These are phyloP conservation scores for Kuraishia ogatae DNA, from an alignment of 805 yeast species.

Conservation along the genomic window DNA sequence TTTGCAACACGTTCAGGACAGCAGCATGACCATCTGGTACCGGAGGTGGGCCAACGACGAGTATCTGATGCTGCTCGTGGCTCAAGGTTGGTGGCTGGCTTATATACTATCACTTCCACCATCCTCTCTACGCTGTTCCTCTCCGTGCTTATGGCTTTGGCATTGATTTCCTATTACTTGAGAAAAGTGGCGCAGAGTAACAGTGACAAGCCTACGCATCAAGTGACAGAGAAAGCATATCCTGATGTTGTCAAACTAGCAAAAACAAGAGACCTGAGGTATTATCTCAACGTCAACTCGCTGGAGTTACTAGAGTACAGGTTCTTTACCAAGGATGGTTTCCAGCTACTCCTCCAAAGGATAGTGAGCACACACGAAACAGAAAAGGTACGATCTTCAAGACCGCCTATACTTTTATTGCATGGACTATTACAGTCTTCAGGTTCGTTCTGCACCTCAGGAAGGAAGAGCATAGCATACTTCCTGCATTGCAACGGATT, in stretches of 20 bases:
- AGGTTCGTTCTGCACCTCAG: constrained; percentile 80
- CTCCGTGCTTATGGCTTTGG: constrained; percentile 15
- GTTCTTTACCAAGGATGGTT: constrained; percentile 75
- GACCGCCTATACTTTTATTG: constrained; percentile 58
- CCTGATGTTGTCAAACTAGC: constrained; percentile 26
- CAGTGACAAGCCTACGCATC: constrained; percentile 5
- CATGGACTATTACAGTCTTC: constrained; percentile 88
- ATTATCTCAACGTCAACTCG: constrained; percentile 58
- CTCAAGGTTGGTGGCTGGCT: not conserved
- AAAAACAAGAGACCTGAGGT: constrained; percentile 36
- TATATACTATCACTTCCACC: constrained; percentile 8
- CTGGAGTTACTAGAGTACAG: constrained; percentile 50
- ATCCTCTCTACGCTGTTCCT: constrained; percentile 16
- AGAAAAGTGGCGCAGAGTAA: constrained; percentile 2
- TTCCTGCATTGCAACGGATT: constrained; percentile 46
- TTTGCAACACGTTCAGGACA: not conserved
- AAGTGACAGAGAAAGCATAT: constrained; percentile 12
- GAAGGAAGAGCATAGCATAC: constrained; percentile 68
- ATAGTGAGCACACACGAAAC: constrained; percentile 40
- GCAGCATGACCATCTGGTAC: not conserved
- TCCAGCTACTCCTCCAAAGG: constrained; percentile 55
- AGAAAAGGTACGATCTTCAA: constrained; percentile 14
- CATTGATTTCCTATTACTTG: constrained; percentile 12
- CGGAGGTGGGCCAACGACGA: not conserved
- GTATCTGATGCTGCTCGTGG: not conserved